Evolutionary conservation across 1,139 yeast species (phyloP).

Genomic region (Taphrina populina): DNA sequence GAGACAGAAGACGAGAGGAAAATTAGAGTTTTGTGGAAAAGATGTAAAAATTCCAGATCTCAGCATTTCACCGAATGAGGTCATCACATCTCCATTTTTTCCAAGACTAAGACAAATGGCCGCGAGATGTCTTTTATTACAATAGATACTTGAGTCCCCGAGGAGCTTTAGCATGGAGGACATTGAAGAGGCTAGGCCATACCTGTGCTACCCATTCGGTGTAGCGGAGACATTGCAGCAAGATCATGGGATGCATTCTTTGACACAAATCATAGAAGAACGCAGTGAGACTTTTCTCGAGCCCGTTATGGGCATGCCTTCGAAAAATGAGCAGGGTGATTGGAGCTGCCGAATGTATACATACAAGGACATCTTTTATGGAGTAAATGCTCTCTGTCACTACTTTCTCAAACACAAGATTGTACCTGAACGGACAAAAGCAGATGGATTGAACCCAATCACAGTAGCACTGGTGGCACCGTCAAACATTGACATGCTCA

Average conservation of each 20-base stretch:
- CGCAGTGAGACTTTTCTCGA: constrained; percentile 5
- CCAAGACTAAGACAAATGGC: too few relatives aligned
- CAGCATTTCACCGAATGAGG: too few relatives aligned
- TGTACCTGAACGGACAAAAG: constrained; percentile 5
- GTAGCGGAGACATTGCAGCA: constrained; percentile 20
- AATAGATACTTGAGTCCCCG: too few relatives aligned
- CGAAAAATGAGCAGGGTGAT: background rate
- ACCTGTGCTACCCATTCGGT: constrained; percentile 17
- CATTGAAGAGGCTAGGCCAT: constrained; percentile 8
- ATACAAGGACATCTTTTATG: constrained; percentile 9
- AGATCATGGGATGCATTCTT: constrained; percentile 13
- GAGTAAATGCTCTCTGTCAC: constrained; percentile 16
- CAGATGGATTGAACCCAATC: constrained; percentile 3
- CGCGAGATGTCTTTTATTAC: too few relatives aligned
- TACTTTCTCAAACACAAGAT: background rate
- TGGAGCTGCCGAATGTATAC: constrained; percentile 7
- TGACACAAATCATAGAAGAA: constrained; percentile 14
- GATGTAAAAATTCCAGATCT: too few relatives aligned
- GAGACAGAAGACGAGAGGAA: too few relatives aligned
- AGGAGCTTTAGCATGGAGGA: constrained; percentile 1
- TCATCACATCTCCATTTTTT: too few relatives aligned
- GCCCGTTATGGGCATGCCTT: constrained; percentile 16
- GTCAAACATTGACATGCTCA: constrained; percentile 12
- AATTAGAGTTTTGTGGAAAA: too few relatives aligned
- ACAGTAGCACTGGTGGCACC: constrained; percentile 19